Evolutionary conservation across 257 asterid genomes (phyloP).

Genomic region (Gynochthodes officinalis): DNA sequence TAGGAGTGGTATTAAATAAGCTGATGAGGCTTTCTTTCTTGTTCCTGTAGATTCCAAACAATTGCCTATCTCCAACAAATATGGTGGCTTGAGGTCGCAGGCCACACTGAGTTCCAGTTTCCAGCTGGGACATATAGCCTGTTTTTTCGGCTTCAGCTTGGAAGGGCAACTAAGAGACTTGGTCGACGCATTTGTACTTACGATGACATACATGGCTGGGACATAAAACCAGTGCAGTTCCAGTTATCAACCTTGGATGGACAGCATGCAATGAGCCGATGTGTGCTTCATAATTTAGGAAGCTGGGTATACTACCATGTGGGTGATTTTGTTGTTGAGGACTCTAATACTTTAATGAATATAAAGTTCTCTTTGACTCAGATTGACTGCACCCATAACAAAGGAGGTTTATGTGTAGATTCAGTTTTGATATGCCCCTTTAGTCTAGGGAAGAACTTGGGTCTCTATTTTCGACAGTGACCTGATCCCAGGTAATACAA

Average conservation of each 20-base stretch:
- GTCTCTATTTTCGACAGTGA: not conserved
- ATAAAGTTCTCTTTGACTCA: constrained; percentile 61
- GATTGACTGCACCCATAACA: constrained; percentile 87
- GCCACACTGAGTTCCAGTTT: constrained; percentile 64
- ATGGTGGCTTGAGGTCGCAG: constrained; percentile 90
- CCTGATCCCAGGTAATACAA: not conserved
- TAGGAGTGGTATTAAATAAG: not conserved
- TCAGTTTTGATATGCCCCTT: constrained; percentile 63
- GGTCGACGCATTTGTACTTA: constrained; percentile 49
- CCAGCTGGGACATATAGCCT: constrained; percentile 69
- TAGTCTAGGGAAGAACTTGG: constrained; percentile 38
- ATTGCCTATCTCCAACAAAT: constrained; percentile 84
- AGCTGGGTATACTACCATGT: constrained; percentile 68
- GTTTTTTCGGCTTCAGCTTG: constrained; percentile 74
- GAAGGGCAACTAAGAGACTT: constrained; percentile 45
- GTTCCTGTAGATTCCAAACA: constrained; percentile 54
- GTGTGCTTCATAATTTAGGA: constrained; percentile 49
- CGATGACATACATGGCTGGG: constrained; percentile 81
- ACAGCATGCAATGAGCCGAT: constrained; percentile 37
- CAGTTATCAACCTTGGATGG: constrained; percentile 55
- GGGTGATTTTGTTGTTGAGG: constrained; percentile 63
- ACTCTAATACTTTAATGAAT: constrained; percentile 35
- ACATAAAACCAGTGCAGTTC: constrained; percentile 60
- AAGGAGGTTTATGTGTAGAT: constrained; percentile 84
- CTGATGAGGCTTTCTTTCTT: not conserved